Evolutionary conservation across 352 stramenopile genomes (phyloP).

Genomic region (Pythium vanterpoolii): DNA sequence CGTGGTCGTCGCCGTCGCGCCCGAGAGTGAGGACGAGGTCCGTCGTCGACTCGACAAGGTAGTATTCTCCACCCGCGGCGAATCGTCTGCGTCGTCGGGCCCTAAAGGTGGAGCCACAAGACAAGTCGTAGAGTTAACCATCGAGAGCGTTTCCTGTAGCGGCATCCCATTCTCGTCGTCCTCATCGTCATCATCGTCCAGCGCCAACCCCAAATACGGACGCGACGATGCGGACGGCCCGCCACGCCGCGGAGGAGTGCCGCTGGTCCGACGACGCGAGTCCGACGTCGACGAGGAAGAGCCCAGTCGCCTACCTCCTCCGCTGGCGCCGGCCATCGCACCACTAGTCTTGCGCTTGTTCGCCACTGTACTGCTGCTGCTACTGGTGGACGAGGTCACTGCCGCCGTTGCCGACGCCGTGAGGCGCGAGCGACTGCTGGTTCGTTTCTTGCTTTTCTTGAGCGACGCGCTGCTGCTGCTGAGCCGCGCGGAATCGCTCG

Average conservation of each 20-base stretch:
- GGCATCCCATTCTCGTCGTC: constrained; percentile 4
- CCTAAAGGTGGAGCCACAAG: constrained; percentile 45
- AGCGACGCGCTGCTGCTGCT: neutral
- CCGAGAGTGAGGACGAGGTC: neutral
- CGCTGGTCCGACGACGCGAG: constrained; percentile 5
- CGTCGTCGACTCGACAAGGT: neutral
- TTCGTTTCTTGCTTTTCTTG: constrained; percentile 23
- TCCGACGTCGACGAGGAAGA: constrained; percentile 17
- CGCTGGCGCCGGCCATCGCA: constrained; percentile 6
- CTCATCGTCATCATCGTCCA: constrained; percentile 17
- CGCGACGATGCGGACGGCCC: constrained; percentile 1
- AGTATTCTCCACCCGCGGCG: neutral
- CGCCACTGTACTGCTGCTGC: neutral
- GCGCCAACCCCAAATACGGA: constrained; percentile 18
- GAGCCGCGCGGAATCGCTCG: constrained; percentile 7
- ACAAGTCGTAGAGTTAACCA: constrained; percentile 60
- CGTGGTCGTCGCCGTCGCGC: neutral
- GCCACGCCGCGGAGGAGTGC: constrained; percentile 9
- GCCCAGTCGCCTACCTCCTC: constrained; percentile 22
- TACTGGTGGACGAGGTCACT: neutral
- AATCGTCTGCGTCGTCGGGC: constrained; percentile 26
- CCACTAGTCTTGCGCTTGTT: constrained; percentile 24
- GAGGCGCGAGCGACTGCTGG: constrained; percentile 23
- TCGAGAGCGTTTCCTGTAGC: constrained; percentile 3
- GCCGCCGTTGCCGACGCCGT: neutral